Evolutionary conservation across 2,329 filamentous ascomycete genomes (phyloP).

Genomic region (Cytospora paraplurivora): DNA sequence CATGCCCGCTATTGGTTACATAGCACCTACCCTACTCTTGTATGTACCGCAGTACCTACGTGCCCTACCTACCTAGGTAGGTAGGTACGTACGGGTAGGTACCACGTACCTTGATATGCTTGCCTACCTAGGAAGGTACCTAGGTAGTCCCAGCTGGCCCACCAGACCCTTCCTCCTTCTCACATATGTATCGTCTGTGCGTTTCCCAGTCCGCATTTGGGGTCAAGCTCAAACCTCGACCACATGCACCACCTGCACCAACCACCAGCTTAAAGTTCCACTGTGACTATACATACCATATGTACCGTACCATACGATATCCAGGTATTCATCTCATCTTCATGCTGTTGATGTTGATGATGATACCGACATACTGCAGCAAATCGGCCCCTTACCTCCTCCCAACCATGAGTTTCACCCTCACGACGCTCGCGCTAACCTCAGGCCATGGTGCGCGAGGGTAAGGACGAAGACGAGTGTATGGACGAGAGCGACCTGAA

Average conservation of each 20-base stretch:
- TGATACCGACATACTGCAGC: background rate
- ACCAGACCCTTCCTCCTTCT: background rate
- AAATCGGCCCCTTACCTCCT: background rate
- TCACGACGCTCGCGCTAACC: background rate
- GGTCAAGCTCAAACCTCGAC: conserved; percentile 3
- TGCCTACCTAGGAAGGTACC: background rate
- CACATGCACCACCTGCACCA: background rate
- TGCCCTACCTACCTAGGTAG: too few species aligned
- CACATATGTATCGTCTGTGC: background rate
- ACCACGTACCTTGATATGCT: background rate
- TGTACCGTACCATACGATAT: background rate
- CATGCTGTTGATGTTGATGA: background rate
- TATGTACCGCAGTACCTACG: too few species aligned
- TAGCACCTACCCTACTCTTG: too few species aligned
- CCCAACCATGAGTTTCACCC: background rate
- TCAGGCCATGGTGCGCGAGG: background rate
- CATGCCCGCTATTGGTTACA: too few species aligned
- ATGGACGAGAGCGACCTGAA: too few species aligned
- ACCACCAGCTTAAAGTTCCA: background rate
- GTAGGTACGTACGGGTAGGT: too few species aligned
- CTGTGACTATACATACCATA: background rate
- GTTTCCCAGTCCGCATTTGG: background rate
- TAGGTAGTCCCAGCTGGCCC: too few species aligned
- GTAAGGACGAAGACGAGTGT: too few species aligned
- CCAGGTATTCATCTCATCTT: background rate